Conservation (phyloP, 2,329 filamentous ascomycete genomes). For the Aspergillus calidoustus region DNA sequence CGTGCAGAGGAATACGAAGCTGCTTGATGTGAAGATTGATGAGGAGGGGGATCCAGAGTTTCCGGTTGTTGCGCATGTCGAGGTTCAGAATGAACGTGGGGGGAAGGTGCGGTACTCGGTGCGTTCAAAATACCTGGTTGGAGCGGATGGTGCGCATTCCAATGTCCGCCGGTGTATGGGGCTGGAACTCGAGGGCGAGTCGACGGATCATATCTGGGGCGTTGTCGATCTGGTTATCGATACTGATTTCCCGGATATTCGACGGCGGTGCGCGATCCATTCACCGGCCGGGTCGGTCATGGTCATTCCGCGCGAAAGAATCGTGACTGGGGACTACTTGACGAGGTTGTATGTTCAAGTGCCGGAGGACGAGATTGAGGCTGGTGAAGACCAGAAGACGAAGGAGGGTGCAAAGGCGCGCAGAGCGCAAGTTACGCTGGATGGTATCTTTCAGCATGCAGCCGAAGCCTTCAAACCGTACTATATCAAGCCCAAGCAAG, state of each 20-base stretch:
- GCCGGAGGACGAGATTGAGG: slow-evolving; percentile 35
- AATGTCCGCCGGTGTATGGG: slow-evolving; percentile 63
- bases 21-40: slow-evolving; percentile 65
- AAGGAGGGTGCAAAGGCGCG: slow-evolving; percentile 66
- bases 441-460: slow-evolving; percentile 67
- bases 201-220: slow-evolving; percentile 73
- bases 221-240: slow-evolving; percentile 75
- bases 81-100: slow-evolving; percentile 25
- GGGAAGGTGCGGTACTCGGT: slow-evolving; percentile 44
- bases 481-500: slow-evolving; percentile 61
- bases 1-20: slow-evolving; percentile 69
- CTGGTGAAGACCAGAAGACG: slow-evolving; percentile 38
- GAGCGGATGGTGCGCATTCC: slow-evolving; percentile 72
- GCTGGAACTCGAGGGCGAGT: slow-evolving; percentile 65
- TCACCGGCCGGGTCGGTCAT: slow-evolving; percentile 76
- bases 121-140: slow-evolving; percentile 71
- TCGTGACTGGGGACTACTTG: slow-evolving; percentile 66
- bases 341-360: slow-evolving; percentile 67
- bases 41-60: slow-evolving; percentile 49
- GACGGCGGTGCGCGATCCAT: slow-evolving; percentile 79
- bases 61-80: slow-evolving; percentile 40
- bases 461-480: slow-evolving; percentile 70
- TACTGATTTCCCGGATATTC: slow-evolving; percentile 78
- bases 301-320: slow-evolving; percentile 74
- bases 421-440: slow-evolving; percentile 65